Percentiles rank a stretch among this genome's conserved stretches.
phyloP scores from a whole-genome alignment of 2,329 filamentous ascomycete genomes.

The Phyllosticta paracitricarpa region DNA sequence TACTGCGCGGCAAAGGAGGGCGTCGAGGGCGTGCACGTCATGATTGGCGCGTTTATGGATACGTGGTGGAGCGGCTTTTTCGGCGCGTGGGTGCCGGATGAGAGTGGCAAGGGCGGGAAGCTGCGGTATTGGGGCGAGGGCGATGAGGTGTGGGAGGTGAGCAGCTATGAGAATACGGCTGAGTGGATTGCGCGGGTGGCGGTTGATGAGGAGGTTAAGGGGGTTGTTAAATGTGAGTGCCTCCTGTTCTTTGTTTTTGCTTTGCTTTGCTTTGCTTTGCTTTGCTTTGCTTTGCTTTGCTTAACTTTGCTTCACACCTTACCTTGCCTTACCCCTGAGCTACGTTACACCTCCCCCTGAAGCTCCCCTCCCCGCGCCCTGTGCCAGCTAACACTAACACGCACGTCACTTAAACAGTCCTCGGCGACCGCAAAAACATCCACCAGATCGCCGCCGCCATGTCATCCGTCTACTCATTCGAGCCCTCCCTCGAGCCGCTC shows the following conservation, averaged over 20 bases:
- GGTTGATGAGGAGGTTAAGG: slow-evolving; percentile 16
- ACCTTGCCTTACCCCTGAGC: too few species aligned
- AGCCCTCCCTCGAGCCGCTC: slow-evolving; percentile 15
- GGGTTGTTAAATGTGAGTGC: slow-evolving; percentile 16
- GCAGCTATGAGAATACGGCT: slow-evolving; percentile 30
- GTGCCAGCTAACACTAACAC: neutral
- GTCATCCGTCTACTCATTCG: slow-evolving; percentile 18
- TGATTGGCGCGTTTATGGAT: slow-evolving; percentile 32
- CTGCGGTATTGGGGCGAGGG: slow-evolving; percentile 29
- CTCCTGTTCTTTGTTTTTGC: neutral
- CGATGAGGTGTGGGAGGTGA: slow-evolving; percentile 28
- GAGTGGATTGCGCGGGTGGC: slow-evolving; percentile 26
- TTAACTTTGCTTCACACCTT: too few species aligned
- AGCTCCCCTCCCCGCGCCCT: too few species aligned
- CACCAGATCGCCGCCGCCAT: slow-evolving; percentile 18
- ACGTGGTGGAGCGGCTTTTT: slow-evolving; percentile 21
- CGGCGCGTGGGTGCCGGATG: slow-evolving; percentile 14
- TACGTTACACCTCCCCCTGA: too few species aligned
- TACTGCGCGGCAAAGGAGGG: slow-evolving; percentile 28
- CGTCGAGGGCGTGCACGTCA: slow-evolving; percentile 31
- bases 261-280: too few species aligned
- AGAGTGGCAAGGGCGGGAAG: slow-evolving; percentile 12
- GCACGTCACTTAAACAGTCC: too few species aligned
- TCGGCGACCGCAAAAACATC: slow-evolving; percentile 24
- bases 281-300: too few species aligned